phyloP scores from a whole-genome alignment of 257 asterid species.

The Cruciata laevipes region DNA sequence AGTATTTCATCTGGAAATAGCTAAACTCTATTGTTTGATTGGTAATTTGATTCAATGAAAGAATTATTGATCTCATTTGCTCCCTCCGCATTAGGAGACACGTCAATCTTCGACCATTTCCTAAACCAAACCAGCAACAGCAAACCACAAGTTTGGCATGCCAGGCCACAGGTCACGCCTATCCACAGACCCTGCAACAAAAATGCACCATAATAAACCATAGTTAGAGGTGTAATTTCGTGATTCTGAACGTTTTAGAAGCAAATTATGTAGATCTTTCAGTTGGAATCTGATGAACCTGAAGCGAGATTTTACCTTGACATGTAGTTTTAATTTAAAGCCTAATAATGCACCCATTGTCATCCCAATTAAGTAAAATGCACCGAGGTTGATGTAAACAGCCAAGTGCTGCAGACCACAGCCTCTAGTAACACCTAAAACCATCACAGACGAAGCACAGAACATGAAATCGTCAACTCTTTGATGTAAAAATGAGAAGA shows the following conservation, averaged over 20 bases:
- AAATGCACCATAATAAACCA: background rate
- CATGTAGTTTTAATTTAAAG: slow-evolving; percentile 43
- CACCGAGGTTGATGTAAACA: slow-evolving; percentile 46
- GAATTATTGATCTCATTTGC: background rate
- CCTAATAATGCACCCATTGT: slow-evolving; percentile 46
- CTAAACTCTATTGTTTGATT: too few species aligned
- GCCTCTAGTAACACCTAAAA: slow-evolving; percentile 70
- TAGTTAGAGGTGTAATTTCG: too few species aligned
- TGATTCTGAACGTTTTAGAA: background rate
- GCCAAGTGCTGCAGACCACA: slow-evolving; percentile 75
- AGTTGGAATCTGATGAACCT: background rate
- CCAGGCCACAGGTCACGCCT: slow-evolving; percentile 61
- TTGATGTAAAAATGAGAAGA: background rate
- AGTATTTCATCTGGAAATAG: background rate
- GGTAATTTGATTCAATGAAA: too few species aligned
- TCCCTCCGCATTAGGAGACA: slow-evolving; percentile 11
- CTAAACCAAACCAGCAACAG: slow-evolving; percentile 41
- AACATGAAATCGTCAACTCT: background rate
- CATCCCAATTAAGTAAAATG: slow-evolving; percentile 63
- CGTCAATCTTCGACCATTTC: slow-evolving; percentile 46
- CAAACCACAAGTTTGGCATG: slow-evolving; percentile 44
- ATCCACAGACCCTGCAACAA: slow-evolving; percentile 61
- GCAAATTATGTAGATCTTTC: too few species aligned
- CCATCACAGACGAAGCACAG: background rate
- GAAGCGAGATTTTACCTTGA: slow-evolving; percentile 35